Evolutionary conservation across 176 grass and related monocot genomes (phyloP).

Genomic region (Thalia dealbata): DNA sequence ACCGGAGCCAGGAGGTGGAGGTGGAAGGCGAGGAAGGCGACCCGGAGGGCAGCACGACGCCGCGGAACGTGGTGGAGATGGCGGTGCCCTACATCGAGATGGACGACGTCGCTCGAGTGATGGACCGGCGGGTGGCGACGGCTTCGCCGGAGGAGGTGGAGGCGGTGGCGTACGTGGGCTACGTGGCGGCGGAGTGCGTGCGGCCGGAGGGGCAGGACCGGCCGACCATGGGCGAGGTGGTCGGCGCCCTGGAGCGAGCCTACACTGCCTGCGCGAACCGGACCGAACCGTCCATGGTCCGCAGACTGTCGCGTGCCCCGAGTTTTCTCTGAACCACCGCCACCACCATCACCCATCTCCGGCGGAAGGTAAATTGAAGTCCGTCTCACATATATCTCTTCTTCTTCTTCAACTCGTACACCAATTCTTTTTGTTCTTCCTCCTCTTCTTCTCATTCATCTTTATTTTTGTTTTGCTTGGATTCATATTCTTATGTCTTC

Average conservation of each 20-base stretch:
- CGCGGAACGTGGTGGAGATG: constrained; percentile 59
- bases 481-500: not conserved
- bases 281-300: not conserved
- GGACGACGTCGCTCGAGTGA: constrained; percentile 21
- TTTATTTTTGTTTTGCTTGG: not conserved
- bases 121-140: constrained; percentile 38
- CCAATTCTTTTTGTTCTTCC: not conserved
- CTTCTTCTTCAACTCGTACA: not conserved
- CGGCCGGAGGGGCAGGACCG: constrained; percentile 31
- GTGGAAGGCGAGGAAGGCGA: constrained; percentile 26
- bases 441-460: not conserved
- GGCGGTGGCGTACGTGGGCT: constrained; percentile 50
- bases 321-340: not conserved
- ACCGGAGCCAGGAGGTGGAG: constrained; percentile 34
- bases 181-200: constrained; percentile 62
- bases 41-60: constrained; percentile 13
- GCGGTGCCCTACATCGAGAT: constrained; percentile 51
- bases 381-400: no score
- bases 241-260: constrained; percentile 71
- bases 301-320: not conserved
- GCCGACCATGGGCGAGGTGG: constrained; percentile 71
- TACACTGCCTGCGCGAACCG: constrained; percentile 34
- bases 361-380: not conserved
- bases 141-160: constrained; percentile 38
- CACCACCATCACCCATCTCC: no score